Evolutionary conservation across 345 rosid species (phyloP).

Genomic region (Tarenaya hassleriana): DNA sequence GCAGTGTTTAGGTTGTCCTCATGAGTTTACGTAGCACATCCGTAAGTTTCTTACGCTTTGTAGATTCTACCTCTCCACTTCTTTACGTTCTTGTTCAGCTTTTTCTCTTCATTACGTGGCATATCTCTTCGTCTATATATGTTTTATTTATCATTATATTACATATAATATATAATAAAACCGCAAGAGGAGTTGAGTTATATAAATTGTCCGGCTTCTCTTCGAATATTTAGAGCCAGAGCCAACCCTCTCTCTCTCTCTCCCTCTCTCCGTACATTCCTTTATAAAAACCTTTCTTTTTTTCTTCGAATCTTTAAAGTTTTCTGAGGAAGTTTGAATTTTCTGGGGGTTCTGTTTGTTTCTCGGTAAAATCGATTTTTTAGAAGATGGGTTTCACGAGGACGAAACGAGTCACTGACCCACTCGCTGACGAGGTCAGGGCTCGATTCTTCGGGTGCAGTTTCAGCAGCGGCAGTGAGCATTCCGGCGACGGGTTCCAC

Average conservation of each 20-base stretch:
- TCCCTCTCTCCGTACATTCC: slow-evolving; percentile 1
- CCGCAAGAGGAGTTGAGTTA: neutral
- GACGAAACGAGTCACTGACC: slow-evolving; percentile 50
- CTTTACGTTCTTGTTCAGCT: too few species aligned
- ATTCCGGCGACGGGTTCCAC: slow-evolving; percentile 40
- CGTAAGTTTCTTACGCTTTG: too few species aligned
- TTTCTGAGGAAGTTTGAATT: neutral
- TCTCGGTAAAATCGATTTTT: neutral
- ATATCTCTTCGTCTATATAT: slow-evolving; percentile 1
- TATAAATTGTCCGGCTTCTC: slow-evolving; percentile 12
- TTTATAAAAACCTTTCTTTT: slow-evolving; percentile 13
- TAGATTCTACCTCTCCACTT: too few species aligned
- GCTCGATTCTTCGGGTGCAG: slow-evolving; percentile 51
- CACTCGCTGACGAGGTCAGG: slow-evolving; percentile 52
- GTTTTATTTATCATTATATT: neutral
- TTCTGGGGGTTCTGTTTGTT: neutral
- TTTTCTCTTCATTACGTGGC: slow-evolving; percentile 27
- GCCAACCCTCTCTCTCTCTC: neutral
- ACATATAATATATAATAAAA: neutral
- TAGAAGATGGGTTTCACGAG: slow-evolving; percentile 24
- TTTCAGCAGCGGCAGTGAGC: slow-evolving; percentile 77
- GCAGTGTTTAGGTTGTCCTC: too few species aligned
- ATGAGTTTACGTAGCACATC: too few species aligned
- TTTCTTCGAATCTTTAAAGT: neutral
- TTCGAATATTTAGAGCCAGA: slow-evolving; percentile 26